Percentiles rank a stretch among this genome's conserved stretches.
Conservation (phyloP, 2,329 filamentous ascomycete genomes). For the Thermomyces lanuginosus region DNA sequence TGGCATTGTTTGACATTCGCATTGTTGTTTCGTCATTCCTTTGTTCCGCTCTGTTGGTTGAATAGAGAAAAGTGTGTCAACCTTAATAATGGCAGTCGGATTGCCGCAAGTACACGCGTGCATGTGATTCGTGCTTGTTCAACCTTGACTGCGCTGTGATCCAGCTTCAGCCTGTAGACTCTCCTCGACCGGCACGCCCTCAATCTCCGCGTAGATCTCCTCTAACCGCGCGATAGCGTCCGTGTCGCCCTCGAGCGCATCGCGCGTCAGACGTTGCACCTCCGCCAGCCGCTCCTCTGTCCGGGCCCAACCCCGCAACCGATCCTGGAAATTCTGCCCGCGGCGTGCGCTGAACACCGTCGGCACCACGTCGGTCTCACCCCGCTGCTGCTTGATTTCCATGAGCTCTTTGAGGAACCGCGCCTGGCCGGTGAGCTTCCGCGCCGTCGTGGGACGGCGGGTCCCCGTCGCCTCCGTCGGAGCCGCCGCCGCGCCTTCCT, state of each 20-base stretch:
- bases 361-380: slow-evolving; percentile 48
- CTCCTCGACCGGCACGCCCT: slow-evolving; percentile 5
- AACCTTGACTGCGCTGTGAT: too few species aligned
- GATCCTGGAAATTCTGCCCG: slow-evolving; percentile 16
- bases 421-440: slow-evolving; percentile 28
- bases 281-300: slow-evolving; percentile 22
- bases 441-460: slow-evolving; percentile 7
- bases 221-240: slow-evolving; percentile 21
- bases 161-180: too few species aligned
- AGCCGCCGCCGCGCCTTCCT: slow-evolving; percentile 1
- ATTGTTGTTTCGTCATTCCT: too few species aligned
- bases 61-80: too few species aligned
- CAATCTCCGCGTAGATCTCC: slow-evolving; percentile 19
- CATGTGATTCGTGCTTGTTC: too few species aligned
- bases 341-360: slow-evolving; percentile 38
- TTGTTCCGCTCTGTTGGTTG: too few species aligned
- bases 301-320: slow-evolving; percentile 21
- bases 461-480: slow-evolving; percentile 1
- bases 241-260: slow-evolving; percentile 20
- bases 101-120: too few species aligned
- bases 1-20: too few species aligned
- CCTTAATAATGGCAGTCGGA: too few species aligned
- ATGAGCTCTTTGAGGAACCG: slow-evolving; percentile 51
- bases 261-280: slow-evolving; percentile 21
- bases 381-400: slow-evolving; percentile 45